Evolutionary conservation across 495 filamentous ascomycete species (phyloP).

Genomic region (Neurospora hispaniola): DNA sequence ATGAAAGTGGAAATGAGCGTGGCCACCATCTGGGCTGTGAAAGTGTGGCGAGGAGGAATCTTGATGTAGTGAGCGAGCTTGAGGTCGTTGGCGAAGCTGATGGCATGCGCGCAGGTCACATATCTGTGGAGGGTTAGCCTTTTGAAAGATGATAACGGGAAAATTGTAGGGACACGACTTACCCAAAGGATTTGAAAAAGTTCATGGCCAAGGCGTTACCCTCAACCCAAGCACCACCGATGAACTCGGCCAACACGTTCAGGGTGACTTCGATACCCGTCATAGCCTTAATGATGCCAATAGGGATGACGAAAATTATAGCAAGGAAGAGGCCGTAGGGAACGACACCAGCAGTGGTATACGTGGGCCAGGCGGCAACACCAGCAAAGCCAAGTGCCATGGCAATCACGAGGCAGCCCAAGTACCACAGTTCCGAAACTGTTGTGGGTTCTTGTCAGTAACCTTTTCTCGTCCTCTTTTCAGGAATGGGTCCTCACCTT

Average conservation of each 20-base stretch:
- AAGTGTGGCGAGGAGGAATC: slow-evolving; percentile 33
- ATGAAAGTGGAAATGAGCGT: slow-evolving; percentile 31
- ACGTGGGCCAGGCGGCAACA: slow-evolving; percentile 29
- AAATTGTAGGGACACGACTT: background rate
- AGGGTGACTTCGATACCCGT: slow-evolving; percentile 33
- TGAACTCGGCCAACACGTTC: slow-evolving; percentile 36
- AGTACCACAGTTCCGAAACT: slow-evolving; percentile 36
- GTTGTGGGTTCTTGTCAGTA: background rate
- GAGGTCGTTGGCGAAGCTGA: slow-evolving; percentile 29
- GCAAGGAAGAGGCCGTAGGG: slow-evolving; percentile 34
- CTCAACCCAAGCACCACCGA: slow-evolving; percentile 30
- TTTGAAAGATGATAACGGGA: background rate
- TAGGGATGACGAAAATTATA: slow-evolving; percentile 31
- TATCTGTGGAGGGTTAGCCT: slow-evolving; percentile 7
- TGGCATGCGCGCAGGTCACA: slow-evolving; percentile 30
- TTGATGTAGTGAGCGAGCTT: slow-evolving; percentile 37
- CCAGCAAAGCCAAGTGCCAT: slow-evolving; percentile 26
- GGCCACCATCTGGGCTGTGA: slow-evolving; percentile 33
- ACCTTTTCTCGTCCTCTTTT: background rate
- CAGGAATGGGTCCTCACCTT: slow-evolving; percentile 6
- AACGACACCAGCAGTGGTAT: slow-evolving; percentile 30
- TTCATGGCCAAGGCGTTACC: slow-evolving; percentile 35
- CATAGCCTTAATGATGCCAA: slow-evolving; percentile 34
- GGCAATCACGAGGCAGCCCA: slow-evolving; percentile 21
- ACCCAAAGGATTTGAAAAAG: slow-evolving; percentile 34